These are phyloP conservation scores for Hericium erinaceus DNA, from an alignment of 768 basidiomycete species.

Conservation along the genomic window DNA sequence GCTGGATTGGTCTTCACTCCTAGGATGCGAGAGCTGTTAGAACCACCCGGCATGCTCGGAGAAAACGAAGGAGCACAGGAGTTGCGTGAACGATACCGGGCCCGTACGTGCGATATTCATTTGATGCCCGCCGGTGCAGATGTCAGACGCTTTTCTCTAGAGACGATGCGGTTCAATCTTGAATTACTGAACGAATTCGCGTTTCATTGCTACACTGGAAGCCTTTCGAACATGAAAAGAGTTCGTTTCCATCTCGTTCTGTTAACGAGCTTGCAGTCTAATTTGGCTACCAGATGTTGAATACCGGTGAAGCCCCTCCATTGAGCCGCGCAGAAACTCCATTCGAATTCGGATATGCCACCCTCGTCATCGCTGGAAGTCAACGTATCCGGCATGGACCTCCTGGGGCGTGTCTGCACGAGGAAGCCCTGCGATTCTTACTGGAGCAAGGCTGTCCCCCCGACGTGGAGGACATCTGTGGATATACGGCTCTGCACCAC, in stretches of 20 bases:
- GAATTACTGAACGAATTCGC: not conserved
- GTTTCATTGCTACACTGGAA: not conserved
- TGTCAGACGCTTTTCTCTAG: not conserved
- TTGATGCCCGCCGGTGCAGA: not conserved
- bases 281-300: not conserved
- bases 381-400: constrained; percentile 1
- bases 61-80: constrained; percentile 1
- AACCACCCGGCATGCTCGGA: no score
- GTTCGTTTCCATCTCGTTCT: not conserved
- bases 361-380: constrained; percentile 11
- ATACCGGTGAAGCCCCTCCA: constrained; percentile 10
- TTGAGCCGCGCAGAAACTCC: constrained; percentile 14
- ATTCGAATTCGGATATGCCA: constrained; percentile 12
- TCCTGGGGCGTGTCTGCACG: constrained; percentile 14
- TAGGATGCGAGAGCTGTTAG: no score
- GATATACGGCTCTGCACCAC: constrained; percentile 43
- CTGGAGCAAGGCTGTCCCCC: constrained; percentile 31
- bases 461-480: constrained; percentile 35
- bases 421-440: constrained; percentile 29
- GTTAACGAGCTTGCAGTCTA: not conserved
- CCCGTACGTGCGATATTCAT: not conserved
- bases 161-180: not conserved
- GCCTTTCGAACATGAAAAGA: not conserved
- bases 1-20: no score
- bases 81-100: not conserved